Evolutionary conservation across 1,139 yeast genomes (phyloP).

Genomic region (Tardiomyces depauwii): DNA sequence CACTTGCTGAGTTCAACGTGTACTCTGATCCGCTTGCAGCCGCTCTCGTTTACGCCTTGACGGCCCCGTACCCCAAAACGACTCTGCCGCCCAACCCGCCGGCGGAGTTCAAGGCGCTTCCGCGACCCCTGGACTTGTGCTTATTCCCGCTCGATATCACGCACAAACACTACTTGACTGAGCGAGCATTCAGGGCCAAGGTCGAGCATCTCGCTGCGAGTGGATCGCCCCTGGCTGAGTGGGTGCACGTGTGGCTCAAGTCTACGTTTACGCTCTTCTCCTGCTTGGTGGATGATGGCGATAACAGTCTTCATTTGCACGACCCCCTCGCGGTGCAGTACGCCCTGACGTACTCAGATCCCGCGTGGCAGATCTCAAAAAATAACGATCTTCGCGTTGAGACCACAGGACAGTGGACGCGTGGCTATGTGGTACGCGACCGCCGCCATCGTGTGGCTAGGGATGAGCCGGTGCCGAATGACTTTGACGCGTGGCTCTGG

Average conservation of each 20-base stretch:
- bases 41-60: constrained; percentile 27
- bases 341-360: constrained; percentile 12
- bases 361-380: constrained; percentile 20
- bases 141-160: constrained; percentile 32
- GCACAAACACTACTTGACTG: constrained; percentile 19
- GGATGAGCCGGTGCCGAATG: constrained; percentile 8
- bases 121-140: constrained; percentile 20
- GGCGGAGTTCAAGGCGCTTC: constrained; percentile 7
- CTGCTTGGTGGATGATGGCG: constrained; percentile 9
- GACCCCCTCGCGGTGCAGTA: constrained; percentile 33
- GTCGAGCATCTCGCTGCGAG: constrained; percentile 5
- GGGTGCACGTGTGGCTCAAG: constrained; percentile 28
- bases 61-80: constrained; percentile 20
- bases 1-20: constrained; percentile 32
- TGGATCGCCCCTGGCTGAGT: constrained; percentile 23
- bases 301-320: constrained; percentile 22
- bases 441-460: constrained; percentile 20
- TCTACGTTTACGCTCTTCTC: constrained; percentile 15
- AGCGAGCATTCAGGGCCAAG: constrained; percentile 13
- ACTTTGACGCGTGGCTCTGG: constrained; percentile 15
- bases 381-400: constrained; percentile 30
- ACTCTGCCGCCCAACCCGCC: constrained; percentile 20
- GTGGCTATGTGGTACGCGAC: constrained; percentile 28
- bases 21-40: constrained; percentile 32
- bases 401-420: constrained; percentile 27